Percentiles rank a stretch among this genome's conserved stretches.
These are phyloP conservation scores for Leccinum arenicola DNA, from an alignment of 768 basidiomycete species.

Conservation along the genomic window DNA sequence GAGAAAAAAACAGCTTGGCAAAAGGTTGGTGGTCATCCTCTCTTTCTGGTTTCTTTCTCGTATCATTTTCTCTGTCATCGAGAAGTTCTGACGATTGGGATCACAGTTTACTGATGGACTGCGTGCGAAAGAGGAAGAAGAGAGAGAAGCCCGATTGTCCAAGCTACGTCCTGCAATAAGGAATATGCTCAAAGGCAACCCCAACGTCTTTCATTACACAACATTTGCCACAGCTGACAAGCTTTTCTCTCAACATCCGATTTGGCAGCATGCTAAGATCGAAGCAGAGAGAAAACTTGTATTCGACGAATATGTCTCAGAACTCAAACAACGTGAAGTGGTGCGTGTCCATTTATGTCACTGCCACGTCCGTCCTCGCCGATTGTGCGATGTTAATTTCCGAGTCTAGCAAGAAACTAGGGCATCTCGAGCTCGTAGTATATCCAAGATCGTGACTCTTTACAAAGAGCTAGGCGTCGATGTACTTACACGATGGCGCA, in stretches of 20 bases:
- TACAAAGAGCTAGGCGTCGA: slow-evolving; percentile 89
- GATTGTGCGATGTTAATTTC: slow-evolving; percentile 4
- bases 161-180: slow-evolving; percentile 85
- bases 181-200: slow-evolving; percentile 84
- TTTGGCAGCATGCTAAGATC: slow-evolving; percentile 85
- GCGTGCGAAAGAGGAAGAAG: slow-evolving; percentile 81
- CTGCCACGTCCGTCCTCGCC: slow-evolving; percentile 1
- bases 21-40: slow-evolving; percentile 56
- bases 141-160: slow-evolving; percentile 76
- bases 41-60: background rate
- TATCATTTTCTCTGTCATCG: background rate
- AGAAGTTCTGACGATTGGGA: slow-evolving; percentile 7
- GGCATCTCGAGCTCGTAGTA: slow-evolving; percentile 72
- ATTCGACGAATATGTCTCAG: slow-evolving; percentile 88
- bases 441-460: slow-evolving; percentile 77
- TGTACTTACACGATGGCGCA: slow-evolving; percentile 91
- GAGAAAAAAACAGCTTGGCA: slow-evolving; percentile 95
- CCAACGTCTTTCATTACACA: slow-evolving; percentile 87
- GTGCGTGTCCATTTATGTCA: slow-evolving; percentile 43
- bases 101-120: slow-evolving; percentile 68
- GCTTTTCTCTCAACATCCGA: slow-evolving; percentile 81
- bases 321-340: slow-evolving; percentile 86
- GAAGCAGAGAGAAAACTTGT: slow-evolving; percentile 84
- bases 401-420: slow-evolving; percentile 69
- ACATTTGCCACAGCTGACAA: slow-evolving; percentile 88